Conservation (phyloP, 2,329 filamentous ascomycete species). For the Byssothecium circinans region DNA sequence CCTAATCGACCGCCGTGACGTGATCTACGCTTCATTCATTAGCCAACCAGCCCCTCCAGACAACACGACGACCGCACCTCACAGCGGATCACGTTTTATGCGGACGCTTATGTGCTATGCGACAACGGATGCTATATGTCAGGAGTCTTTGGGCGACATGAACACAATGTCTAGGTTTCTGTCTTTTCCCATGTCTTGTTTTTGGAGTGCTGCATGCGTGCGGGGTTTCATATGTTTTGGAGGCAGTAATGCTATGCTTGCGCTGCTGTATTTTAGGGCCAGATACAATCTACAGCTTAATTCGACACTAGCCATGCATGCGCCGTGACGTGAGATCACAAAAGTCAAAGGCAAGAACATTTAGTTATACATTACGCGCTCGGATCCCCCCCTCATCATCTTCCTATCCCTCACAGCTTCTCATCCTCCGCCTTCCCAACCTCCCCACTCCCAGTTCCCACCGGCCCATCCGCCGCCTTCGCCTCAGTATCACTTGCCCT, state of each 20-base stretch:
- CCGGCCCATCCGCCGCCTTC: neutral
- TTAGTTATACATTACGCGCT: neutral
- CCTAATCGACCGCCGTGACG: slow-evolving; percentile 17
- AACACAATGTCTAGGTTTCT: slow-evolving; percentile 23
- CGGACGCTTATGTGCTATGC: slow-evolving; percentile 36
- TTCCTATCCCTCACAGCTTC: neutral
- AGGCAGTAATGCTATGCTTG: slow-evolving; percentile 25
- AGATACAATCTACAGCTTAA: slow-evolving; percentile 23
- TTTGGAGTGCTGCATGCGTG: slow-evolving; percentile 34
- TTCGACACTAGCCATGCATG: neutral
- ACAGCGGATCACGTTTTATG: slow-evolving; percentile 15
- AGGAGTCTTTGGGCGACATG: slow-evolving; percentile 34
- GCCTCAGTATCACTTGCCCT: slow-evolving; percentile 20
- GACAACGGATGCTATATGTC: slow-evolving; percentile 22
- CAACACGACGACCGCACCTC: slow-evolving; percentile 1
- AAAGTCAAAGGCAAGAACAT: neutral
- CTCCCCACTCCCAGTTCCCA: neutral
- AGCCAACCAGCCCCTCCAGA: neutral
- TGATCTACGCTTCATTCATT: slow-evolving; percentile 11
- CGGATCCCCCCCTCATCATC: neutral
- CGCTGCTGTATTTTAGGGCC: slow-evolving; percentile 30
- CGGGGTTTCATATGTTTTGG: slow-evolving; percentile 15
- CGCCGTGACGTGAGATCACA: neutral
- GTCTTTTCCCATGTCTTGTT: slow-evolving; percentile 17
- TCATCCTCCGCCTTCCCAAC: neutral